phyloP scores from a whole-genome alignment of 495 filamentous ascomycete genomes.

The Trichoderma erinaceum region DNA sequence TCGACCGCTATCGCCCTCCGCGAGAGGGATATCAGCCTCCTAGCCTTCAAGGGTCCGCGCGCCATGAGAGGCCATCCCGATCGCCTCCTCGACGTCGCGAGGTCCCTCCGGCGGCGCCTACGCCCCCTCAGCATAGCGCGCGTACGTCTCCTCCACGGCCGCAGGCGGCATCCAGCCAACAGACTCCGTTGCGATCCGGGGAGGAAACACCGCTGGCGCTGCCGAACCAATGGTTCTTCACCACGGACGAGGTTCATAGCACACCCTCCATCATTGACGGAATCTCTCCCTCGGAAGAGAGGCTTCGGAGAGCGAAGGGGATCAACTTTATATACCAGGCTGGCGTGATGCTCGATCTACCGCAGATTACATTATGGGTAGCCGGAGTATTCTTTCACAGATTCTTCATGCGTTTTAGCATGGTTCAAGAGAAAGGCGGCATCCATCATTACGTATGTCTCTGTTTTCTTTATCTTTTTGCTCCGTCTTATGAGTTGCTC shows the following conservation, averaged over 20 bases:
- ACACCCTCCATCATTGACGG: slow-evolving; percentile 83
- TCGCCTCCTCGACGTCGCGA: slow-evolving; percentile 43
- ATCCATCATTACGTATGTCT: slow-evolving; percentile 75
- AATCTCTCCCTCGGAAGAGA: slow-evolving; percentile 65
- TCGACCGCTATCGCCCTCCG: slow-evolving; percentile 45
- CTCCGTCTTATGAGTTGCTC: background rate
- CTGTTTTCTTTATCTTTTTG: background rate
- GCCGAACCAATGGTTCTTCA: slow-evolving; percentile 80
- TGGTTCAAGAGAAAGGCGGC: slow-evolving; percentile 61
- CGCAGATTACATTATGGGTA: slow-evolving; percentile 83
- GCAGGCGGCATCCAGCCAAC: slow-evolving; percentile 35
- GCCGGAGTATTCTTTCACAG: slow-evolving; percentile 93
- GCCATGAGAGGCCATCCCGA: slow-evolving; percentile 31
- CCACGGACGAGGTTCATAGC: slow-evolving; percentile 69
- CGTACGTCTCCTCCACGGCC: slow-evolving; percentile 46
- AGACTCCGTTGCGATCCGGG: slow-evolving; percentile 33
- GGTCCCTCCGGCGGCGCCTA: slow-evolving; percentile 48
- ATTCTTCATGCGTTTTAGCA: slow-evolving; percentile 83
- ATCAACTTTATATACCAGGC: slow-evolving; percentile 94
- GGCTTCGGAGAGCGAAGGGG: slow-evolving; percentile 74
- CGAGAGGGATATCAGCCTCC: slow-evolving; percentile 43
- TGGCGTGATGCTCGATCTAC: slow-evolving; percentile 86
- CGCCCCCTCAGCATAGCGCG: slow-evolving; percentile 43
- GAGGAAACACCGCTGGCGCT: slow-evolving; percentile 28
- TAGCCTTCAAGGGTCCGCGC: slow-evolving; percentile 27